These are phyloP conservation scores for Starmerella geochares DNA, from an alignment of 805 yeast species.

Conservation along the genomic window DNA sequence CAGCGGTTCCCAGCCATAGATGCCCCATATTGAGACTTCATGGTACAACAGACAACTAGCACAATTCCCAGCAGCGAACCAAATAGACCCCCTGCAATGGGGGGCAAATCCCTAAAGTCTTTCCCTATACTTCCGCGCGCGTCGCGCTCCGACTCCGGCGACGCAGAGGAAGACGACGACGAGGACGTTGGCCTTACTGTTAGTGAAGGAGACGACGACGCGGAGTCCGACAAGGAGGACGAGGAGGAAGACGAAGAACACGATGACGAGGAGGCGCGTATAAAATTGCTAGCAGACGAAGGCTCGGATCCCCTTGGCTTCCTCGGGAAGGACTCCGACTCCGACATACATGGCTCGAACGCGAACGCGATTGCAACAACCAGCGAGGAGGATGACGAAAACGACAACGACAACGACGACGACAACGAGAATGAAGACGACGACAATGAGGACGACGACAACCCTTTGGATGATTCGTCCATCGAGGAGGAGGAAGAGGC, in stretches of 20 bases:
- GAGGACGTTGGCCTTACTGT: constrained; percentile 37
- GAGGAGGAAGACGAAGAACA: constrained; percentile 28
- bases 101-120: constrained; percentile 4
- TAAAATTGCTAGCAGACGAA: constrained; percentile 11
- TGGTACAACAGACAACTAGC: neutral
- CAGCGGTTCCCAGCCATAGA: constrained; percentile 4
- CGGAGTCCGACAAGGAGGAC: constrained; percentile 52
- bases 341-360: neutral
- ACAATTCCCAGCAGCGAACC: neutral
- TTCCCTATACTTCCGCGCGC: neutral
- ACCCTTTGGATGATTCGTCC: constrained; percentile 29
- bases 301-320: constrained; percentile 10
- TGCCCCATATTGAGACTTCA: constrained; percentile 5
- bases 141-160: neutral
- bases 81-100: constrained; percentile 1
- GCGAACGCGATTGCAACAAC: constrained; percentile 18
- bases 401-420: no score
- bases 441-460: constrained; percentile 30
- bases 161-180: constrained; percentile 27
- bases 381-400: constrained; percentile 31
- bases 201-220: constrained; percentile 36
- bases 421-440: constrained; percentile 38
- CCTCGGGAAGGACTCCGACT: constrained; percentile 13
- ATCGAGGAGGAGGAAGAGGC: constrained; percentile 35
- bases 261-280: constrained; percentile 12